These are phyloP conservation scores for Botryotinia globosa DNA, from an alignment of 2,329 filamentous ascomycete genomes.

Conservation along the genomic window DNA sequence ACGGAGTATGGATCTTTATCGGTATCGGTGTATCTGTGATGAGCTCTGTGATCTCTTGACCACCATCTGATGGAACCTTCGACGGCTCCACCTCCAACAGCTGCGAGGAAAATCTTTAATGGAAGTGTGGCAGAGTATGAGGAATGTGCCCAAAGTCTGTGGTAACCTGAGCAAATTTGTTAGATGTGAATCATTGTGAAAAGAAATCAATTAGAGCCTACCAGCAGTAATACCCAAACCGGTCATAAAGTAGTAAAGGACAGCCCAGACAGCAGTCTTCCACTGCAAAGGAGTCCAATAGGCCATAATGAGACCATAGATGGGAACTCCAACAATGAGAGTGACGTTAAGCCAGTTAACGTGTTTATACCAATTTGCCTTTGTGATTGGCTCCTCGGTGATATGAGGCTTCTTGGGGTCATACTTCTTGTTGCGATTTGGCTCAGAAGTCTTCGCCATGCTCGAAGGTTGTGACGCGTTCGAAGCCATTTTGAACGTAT, in stretches of 20 bases:
- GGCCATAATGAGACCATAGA: conserved; percentile 69
- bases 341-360: conserved; percentile 90
- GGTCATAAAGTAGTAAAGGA: conserved; percentile 81
- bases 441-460: conserved; percentile 35
- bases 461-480: conserved; percentile 29
- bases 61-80: conserved; percentile 88
- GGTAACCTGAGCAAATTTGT: conserved; percentile 53
- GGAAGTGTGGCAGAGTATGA: conserved; percentile 76
- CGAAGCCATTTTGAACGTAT: conserved; percentile 18
- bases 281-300: conserved; percentile 73
- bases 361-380: conserved; percentile 84
- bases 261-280: conserved; percentile 70
- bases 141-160: conserved; percentile 82
- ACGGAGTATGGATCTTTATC: conserved; percentile 91
- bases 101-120: conserved; percentile 78
- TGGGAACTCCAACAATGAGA: conserved; percentile 75
- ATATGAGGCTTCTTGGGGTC: conserved; percentile 76
- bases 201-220: conserved; percentile 41
- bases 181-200: background rate
- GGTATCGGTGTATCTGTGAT: conserved; percentile 90
- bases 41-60: conserved; percentile 81
- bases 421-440: conserved; percentile 42
- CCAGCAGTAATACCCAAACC: conserved; percentile 77
- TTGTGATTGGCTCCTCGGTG: conserved; percentile 76
- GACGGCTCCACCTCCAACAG: conserved; percentile 77